Conservation (phyloP, 2,329 filamentous ascomycete genomes). For the Metarhizium album region DNA sequence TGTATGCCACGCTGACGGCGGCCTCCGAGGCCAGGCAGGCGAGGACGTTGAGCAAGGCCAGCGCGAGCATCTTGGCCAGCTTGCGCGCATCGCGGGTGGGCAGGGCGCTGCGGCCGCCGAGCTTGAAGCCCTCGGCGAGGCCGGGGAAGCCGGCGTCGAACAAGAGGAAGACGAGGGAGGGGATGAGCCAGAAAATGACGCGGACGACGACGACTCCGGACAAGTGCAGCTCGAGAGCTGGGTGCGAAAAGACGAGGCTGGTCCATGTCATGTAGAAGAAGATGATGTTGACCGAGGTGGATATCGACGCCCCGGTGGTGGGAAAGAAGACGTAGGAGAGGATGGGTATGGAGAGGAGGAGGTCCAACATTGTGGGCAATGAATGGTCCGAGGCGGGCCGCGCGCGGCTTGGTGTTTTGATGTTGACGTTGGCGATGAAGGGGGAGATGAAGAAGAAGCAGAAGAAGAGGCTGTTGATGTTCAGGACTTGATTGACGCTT, state of each 20-base stretch:
- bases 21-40: slow-evolving; percentile 34
- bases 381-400: too few relatives aligned
- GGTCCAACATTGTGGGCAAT: slow-evolving; percentile 37
- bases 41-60: slow-evolving; percentile 35
- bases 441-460: too few relatives aligned
- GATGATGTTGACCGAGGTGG: slow-evolving; percentile 70
- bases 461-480: too few relatives aligned
- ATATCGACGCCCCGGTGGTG: slow-evolving; percentile 51
- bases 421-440: too few relatives aligned
- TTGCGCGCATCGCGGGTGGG: slow-evolving; percentile 31
- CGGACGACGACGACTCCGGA: slow-evolving; percentile 59
- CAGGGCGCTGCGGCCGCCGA: slow-evolving; percentile 42
- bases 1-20: slow-evolving; percentile 26
- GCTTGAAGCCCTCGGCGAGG: slow-evolving; percentile 58
- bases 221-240: slow-evolving; percentile 64
- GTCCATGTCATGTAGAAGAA: slow-evolving; percentile 91
- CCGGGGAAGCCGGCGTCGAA: slow-evolving; percentile 64
- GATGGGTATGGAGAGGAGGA: slow-evolving; percentile 62
- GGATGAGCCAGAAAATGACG: slow-evolving; percentile 59
- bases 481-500: too few relatives aligned
- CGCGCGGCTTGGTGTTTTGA: too few relatives aligned
- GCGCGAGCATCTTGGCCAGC: slow-evolving; percentile 25
- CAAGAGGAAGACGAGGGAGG: slow-evolving; percentile 59
- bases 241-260: slow-evolving; percentile 68
- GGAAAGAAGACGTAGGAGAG: slow-evolving; percentile 56